Evolutionary conservation across 2,329 filamentous ascomycete genomes (phyloP).

Genomic region (Penicillium thymicola): DNA sequence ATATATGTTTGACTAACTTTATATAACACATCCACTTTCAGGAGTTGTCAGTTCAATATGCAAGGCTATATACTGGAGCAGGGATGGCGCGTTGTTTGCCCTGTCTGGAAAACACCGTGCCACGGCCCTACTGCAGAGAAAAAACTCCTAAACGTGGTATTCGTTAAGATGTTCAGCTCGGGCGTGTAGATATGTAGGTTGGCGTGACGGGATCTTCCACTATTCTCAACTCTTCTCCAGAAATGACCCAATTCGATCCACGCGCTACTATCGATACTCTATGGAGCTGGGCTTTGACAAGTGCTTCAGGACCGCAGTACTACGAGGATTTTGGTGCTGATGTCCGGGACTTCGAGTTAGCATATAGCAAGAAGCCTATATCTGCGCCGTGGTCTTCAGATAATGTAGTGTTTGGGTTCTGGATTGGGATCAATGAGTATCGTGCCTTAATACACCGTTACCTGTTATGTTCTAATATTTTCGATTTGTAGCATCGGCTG

Average conservation of each 20-base stretch:
- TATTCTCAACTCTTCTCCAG: neutral
- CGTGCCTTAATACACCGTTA: no score
- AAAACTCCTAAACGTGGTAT: neutral
- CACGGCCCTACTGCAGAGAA: no score
- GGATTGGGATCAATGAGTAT: no score
- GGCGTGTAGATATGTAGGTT: neutral
- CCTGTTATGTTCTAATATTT: no score
- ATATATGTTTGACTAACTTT: no score
- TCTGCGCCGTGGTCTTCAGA: no score
- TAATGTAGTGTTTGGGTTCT: no score
- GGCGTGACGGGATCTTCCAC: neutral
- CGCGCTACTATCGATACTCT: neutral
- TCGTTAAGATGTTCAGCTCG: neutral
- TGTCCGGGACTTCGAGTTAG: neutral
- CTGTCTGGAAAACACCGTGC: neutral
- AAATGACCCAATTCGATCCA: neutral
- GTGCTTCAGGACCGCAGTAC: neutral
- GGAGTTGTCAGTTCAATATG: neutral
- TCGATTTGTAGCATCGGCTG: no score
- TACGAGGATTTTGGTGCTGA: neutral
- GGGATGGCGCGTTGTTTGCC: neutral
- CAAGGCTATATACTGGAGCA: neutral
- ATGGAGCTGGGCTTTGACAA: neutral
- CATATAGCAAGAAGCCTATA: no score
- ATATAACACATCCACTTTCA: no score